Conservation (phyloP, 2,329 filamentous ascomycete genomes). For the Pseudogymnoascus verrucosus region DNA sequence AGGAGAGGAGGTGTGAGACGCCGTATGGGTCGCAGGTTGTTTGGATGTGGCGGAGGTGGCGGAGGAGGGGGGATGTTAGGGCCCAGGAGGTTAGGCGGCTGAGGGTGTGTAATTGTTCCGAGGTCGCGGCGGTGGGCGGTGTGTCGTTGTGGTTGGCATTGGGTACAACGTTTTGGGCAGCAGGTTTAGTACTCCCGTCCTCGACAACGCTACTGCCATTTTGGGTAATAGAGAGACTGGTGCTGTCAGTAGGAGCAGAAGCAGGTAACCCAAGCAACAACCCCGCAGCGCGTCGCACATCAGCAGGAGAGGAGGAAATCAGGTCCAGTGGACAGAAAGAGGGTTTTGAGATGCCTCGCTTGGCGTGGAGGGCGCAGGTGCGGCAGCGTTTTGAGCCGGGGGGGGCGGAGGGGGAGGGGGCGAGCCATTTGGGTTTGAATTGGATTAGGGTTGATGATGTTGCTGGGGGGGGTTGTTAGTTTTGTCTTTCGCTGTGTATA, state of each 20-base stretch:
- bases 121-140: neutral
- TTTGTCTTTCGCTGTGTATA: too few relatives aligned
- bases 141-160: neutral
- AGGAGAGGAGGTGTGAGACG: conserved; percentile 3
- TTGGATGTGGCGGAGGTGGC: conserved; percentile 36
- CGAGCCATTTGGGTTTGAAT: conserved; percentile 81
- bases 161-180: neutral
- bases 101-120: neutral
- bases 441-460: conserved; percentile 45
- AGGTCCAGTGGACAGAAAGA: conserved; percentile 60
- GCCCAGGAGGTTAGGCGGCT: neutral
- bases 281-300: conserved; percentile 34
- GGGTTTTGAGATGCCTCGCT: conserved; percentile 15
- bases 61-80: conserved; percentile 18
- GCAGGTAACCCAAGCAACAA: conserved; percentile 23
- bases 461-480: conserved; percentile 14
- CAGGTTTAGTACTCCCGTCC: too few relatives aligned
- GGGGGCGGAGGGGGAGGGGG: conserved; percentile 67
- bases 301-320: conserved; percentile 41
- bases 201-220: too few relatives aligned
- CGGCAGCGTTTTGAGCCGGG: conserved; percentile 56
- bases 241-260: neutral
- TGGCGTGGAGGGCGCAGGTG: conserved; percentile 52
- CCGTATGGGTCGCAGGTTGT: conserved; percentile 26
- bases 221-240: too few relatives aligned